Percentiles rank a stretch among this genome's conserved stretches.
These are phyloP conservation scores for Venturia effusa DNA, from an alignment of 2,329 filamentous ascomycete species.

Conservation along the genomic window DNA sequence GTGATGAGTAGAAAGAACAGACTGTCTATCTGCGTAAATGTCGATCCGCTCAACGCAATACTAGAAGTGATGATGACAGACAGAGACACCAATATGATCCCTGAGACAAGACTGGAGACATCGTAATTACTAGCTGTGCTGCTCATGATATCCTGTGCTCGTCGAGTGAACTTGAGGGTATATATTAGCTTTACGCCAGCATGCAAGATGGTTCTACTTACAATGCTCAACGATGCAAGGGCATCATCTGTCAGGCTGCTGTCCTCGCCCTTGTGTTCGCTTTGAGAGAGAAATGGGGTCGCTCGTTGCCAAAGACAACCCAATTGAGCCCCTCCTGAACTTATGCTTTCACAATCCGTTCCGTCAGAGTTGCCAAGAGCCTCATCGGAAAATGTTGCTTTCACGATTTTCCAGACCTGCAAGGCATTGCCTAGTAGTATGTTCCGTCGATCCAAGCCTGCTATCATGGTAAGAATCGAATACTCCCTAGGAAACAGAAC, in stretches of 20 bases:
- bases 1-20: slow-evolving; percentile 27
- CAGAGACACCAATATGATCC: slow-evolving; percentile 30
- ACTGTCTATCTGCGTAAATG: slow-evolving; percentile 40
- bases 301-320: slow-evolving; percentile 57
- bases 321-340: slow-evolving; percentile 31
- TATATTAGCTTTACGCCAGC: not conserved
- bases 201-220: not conserved
- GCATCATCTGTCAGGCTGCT: not conserved
- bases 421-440: slow-evolving; percentile 67
- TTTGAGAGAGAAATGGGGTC: slow-evolving; percentile 8
- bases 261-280: slow-evolving; percentile 21
- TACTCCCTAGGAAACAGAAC: not conserved
- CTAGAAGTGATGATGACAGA: slow-evolving; percentile 30
- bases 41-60: slow-evolving; percentile 18
- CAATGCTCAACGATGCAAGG: not conserved
- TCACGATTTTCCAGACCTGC: slow-evolving; percentile 69
- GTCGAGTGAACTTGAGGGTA: slow-evolving; percentile 49
- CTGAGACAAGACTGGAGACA: slow-evolving; percentile 47
- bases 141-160: slow-evolving; percentile 71
- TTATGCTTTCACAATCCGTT: slow-evolving; percentile 13
- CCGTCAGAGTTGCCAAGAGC: slow-evolving; percentile 30
- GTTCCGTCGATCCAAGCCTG: slow-evolving; percentile 46
- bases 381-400: slow-evolving; percentile 56
- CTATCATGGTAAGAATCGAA: not conserved
- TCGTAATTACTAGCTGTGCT: slow-evolving; percentile 90